A percentile compares a stretch with the other conserved stretches of the same genome.
These are phyloP conservation scores for Capsicum baccatum DNA, from an alignment of 257 asterid species.

Conservation along the genomic window DNA sequence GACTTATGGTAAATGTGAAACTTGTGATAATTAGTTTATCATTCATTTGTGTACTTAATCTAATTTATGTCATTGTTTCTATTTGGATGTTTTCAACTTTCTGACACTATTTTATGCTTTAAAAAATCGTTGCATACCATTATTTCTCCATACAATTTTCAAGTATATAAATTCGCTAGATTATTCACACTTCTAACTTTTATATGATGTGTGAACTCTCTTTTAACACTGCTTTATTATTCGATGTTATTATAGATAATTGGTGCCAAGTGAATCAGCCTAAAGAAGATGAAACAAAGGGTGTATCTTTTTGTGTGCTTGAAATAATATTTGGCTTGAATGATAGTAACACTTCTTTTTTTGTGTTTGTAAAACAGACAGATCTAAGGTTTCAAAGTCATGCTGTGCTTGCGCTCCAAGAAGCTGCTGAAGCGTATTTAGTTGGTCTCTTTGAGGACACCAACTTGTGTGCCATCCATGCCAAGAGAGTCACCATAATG, in stretches of 20 bases:
- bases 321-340: background rate
- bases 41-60: background rate
- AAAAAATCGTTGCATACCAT: background rate
- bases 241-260: background rate
- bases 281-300: background rate
- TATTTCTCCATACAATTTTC: background rate
- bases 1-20: background rate
- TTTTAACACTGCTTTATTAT: background rate
- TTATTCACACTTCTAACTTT: background rate
- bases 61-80: background rate
- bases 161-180: background rate
- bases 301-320: background rate
- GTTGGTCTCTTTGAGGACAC: slow-evolving; percentile 84
- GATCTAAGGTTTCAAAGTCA: slow-evolving; percentile 65
- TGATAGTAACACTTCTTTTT: background rate
- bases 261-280: background rate
- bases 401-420: slow-evolving; percentile 73
- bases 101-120: background rate
- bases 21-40: background rate
- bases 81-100: background rate
- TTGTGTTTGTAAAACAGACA: slow-evolving; percentile 35
- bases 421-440: slow-evolving; percentile 75
- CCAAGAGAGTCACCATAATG: slow-evolving; percentile 26
- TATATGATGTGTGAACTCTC: background rate
- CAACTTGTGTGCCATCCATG: slow-evolving; percentile 57